These are phyloP conservation scores for Arctium minus DNA, from an alignment of 129 eudicot species.

Conservation along the genomic window DNA sequence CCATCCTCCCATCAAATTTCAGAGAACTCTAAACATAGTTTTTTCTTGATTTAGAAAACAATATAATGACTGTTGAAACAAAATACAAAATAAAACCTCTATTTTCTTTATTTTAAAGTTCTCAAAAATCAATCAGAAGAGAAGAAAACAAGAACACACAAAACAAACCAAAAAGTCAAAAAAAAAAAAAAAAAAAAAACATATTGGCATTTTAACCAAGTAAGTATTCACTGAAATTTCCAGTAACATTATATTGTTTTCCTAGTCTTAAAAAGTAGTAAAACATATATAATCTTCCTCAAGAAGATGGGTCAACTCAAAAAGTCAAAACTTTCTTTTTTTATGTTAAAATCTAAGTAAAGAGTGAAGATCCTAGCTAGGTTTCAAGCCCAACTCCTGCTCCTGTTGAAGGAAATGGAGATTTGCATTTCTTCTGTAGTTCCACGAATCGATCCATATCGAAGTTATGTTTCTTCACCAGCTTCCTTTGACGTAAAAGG, in stretches of 20 bases:
- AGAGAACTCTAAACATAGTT: no score
- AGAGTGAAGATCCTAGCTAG: conserved; percentile 24
- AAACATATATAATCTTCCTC: conserved; percentile 6
- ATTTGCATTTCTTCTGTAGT: conserved; percentile 53
- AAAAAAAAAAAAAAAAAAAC: background rate
- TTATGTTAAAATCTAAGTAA: conserved; percentile 38
- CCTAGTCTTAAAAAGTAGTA: background rate
- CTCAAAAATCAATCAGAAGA: background rate
- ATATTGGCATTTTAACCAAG: conserved; percentile 6
- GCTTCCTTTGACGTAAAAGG: conserved; percentile 72
- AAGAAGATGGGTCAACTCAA: conserved; percentile 5
- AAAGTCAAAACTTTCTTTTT: background rate
- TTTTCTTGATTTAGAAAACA: no score
- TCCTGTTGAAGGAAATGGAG: conserved; percentile 30
- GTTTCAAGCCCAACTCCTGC: conserved; percentile 48
- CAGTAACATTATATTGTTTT: background rate
- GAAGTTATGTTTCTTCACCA: conserved; percentile 59
- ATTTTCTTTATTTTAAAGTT: no score
- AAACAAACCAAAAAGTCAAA: background rate
- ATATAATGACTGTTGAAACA: no score
- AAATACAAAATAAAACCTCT: no score
- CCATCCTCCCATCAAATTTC: no score
- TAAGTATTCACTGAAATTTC: conserved; percentile 3
- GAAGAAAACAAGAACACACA: background rate
- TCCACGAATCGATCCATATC: conserved; percentile 51